Conservation (phyloP, 2,329 filamentous ascomycete species). For the Alternaria arbusti region DNA sequence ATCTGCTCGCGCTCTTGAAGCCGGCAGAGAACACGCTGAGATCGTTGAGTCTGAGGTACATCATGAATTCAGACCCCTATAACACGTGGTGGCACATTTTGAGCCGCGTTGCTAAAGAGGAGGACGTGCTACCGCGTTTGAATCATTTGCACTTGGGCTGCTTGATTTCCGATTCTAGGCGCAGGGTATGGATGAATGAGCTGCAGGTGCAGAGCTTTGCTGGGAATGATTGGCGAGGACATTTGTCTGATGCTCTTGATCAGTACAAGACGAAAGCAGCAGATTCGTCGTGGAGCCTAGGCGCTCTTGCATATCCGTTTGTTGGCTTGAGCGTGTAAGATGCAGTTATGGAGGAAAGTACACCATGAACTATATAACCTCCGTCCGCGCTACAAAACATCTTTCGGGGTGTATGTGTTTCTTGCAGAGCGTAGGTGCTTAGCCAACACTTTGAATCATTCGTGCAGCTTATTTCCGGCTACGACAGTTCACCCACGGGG, state of each 20-base stretch:
- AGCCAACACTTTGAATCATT: background rate
- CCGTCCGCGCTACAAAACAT: background rate
- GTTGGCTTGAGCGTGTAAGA: background rate
- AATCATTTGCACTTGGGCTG: constrained; percentile 13
- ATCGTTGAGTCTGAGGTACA: constrained; percentile 17
- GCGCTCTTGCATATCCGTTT: constrained; percentile 31
- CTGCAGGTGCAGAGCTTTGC: constrained; percentile 8
- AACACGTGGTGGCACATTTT: constrained; percentile 23
- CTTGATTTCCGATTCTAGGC: constrained; percentile 11
- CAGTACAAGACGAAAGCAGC: constrained; percentile 6
- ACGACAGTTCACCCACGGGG: background rate
- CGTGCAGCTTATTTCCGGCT: background rate
- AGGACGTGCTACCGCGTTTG: constrained; percentile 6
- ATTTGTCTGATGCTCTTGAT: constrained; percentile 8
- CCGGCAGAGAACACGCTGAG: constrained; percentile 13
- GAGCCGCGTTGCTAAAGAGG: constrained; percentile 10
- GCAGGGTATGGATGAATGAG: constrained; percentile 2
- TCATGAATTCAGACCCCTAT: constrained; percentile 17
- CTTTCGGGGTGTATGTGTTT: background rate
- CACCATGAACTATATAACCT: background rate
- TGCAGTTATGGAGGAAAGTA: background rate
- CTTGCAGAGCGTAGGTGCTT: rapidly evolving
- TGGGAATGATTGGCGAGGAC: constrained; percentile 9
- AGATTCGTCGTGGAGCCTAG: constrained; percentile 26
- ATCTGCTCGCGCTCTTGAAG: constrained; percentile 23